phyloP scores from a whole-genome alignment of 768 basidiomycete genomes.

The Boletus rubescentipes region DNA sequence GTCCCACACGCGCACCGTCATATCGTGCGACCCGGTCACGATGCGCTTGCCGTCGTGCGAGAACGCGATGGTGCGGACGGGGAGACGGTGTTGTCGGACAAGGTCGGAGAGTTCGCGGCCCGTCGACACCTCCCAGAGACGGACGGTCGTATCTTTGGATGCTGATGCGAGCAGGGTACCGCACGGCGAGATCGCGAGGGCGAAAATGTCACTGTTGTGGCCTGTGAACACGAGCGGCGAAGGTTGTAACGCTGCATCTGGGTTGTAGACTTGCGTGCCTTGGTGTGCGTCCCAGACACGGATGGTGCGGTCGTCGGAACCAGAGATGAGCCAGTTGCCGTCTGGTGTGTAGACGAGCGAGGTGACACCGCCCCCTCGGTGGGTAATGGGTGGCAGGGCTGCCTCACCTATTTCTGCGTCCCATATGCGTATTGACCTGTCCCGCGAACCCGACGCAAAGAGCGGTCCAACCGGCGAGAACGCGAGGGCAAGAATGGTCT shows the following conservation, averaged over 20 bases:
- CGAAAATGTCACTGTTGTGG: slow-evolving; percentile 25
- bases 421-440: slow-evolving; percentile 30
- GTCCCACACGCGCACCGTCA: slow-evolving; percentile 34
- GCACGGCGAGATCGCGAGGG: slow-evolving; percentile 32
- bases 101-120: slow-evolving; percentile 23
- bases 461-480: slow-evolving; percentile 28
- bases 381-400: slow-evolving; percentile 14
- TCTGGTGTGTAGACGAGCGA: slow-evolving; percentile 32
- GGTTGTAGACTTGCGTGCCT: slow-evolving; percentile 17
- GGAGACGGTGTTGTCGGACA: slow-evolving; percentile 28
- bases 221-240: slow-evolving; percentile 17
- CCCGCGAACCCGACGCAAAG: slow-evolving; percentile 34
- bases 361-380: slow-evolving; percentile 21
- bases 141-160: slow-evolving; percentile 32
- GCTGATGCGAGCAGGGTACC: slow-evolving; percentile 31
- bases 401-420: slow-evolving; percentile 21
- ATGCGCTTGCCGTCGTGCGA: slow-evolving; percentile 27
- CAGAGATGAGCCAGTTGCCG: slow-evolving; percentile 28
- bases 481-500: slow-evolving; percentile 26
- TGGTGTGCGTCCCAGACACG: slow-evolving; percentile 30
- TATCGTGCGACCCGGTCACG: slow-evolving; percentile 27
- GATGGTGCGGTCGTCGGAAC: slow-evolving; percentile 30
- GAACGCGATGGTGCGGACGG: slow-evolving; percentile 28
- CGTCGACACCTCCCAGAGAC: slow-evolving; percentile 27
- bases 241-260: neutral